phyloP scores from a whole-genome alignment of 106 monocot genomes.

The Ottelia alismoides region DNA sequence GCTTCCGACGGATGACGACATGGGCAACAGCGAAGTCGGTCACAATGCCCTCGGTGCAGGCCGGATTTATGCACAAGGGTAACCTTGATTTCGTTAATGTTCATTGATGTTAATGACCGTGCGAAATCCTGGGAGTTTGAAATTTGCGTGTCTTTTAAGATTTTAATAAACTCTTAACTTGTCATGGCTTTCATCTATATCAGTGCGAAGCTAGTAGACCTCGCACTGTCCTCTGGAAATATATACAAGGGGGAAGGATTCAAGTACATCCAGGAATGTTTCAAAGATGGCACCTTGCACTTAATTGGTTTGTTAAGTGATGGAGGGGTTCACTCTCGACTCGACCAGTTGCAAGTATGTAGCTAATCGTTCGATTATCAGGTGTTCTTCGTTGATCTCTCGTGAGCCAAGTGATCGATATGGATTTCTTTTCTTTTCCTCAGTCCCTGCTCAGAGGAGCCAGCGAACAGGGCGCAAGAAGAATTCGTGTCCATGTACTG shows the following conservation, averaged over 20 bases:
- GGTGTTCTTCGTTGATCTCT: too few species aligned
- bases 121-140: too few species aligned
- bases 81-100: too few species aligned
- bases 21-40: too few species aligned
- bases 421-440: conserved; percentile 3
- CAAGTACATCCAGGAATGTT: conserved; percentile 79
- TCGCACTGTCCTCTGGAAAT: conserved; percentile 88
- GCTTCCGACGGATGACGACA: too few species aligned
- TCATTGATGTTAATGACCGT: too few species aligned
- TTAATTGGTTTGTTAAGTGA: conserved; percentile 92
- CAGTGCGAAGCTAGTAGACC: conserved; percentile 88
- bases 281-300: conserved; percentile 74
- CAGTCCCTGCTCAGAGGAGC: conserved; percentile 90
- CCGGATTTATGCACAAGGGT: too few species aligned
- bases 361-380: neutral
- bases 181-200: too few species aligned
- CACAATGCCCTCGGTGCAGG: too few species aligned
- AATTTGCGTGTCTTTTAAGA: too few species aligned
- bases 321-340: conserved; percentile 93
- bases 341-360: conserved; percentile 86
- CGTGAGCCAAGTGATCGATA: too few species aligned
- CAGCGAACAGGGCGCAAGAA: conserved; percentile 81
- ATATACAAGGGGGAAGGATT: conserved; percentile 88
- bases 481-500: conserved; percentile 83
- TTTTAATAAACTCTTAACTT: too few species aligned